Evolutionary conservation across 768 basidiomycete species (phyloP), one percentile per base, ranked within the genome.

Genomic region (Chlorophyllum brunneum): DNA sequence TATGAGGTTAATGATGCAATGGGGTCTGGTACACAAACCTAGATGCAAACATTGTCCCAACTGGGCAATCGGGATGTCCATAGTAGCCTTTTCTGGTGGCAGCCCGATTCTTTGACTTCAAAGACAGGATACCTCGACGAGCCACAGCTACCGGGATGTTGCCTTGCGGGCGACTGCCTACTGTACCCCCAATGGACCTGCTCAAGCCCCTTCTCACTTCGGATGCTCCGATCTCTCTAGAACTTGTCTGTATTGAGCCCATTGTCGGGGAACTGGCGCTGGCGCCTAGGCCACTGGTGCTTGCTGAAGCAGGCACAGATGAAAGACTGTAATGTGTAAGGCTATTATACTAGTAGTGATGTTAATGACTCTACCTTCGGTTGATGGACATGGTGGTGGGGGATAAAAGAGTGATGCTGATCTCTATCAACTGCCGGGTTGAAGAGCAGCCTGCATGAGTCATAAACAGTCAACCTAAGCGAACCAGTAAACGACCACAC

Each of bases 21-120:
- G 2, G 11, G 5, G 26, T 23, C 18, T 18, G 26, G 20, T 7
- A 5, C 15, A 20, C 31, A 16, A 20, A 52, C 54, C 57, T 58
- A 15, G 27, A 34, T 5, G 10, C 30, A 23, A 51, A 56, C 44
- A 41, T 39, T 8, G 44, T 56, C 4, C 55, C 55, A 22, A 52
- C 27, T 15, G 27, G 11, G 22, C 51, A 51, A 16, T 40, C 33
- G 24, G 55, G 55, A 16, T 16, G 18, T n/a, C 51, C 51, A 31
- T 38, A 52, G 27, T 40, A 40, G 3, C 50, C 55, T 37, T 42
- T 34, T 5, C 39, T 13, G 20, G 11, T 11, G 29, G 30, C 8
- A 18, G 13, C 11, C 11, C 23, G 48, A 20, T 20, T 39, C 30
- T 49, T 51, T 42, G 37, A 20, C 22, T 42, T 22, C 27, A 16